phyloP scores from a whole-genome alignment of 768 basidiomycete species.

The Termitomyces sp. region DNA sequence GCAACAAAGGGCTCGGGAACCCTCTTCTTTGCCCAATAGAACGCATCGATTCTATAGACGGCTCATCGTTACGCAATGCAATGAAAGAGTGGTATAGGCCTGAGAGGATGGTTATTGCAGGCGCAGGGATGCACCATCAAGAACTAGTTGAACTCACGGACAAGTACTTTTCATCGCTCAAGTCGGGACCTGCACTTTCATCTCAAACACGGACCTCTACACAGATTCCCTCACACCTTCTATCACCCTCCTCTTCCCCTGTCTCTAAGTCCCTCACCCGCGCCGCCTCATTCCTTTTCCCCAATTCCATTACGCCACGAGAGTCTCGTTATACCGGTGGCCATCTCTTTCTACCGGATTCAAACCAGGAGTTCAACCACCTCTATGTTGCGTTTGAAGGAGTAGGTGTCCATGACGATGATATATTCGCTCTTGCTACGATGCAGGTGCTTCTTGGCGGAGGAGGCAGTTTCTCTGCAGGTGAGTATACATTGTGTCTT shows the following conservation, averaged over 20 bases:
- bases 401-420: constrained; percentile 83
- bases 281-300: constrained; percentile 74
- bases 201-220: constrained; percentile 26
- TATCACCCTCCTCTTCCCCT: constrained; percentile 50
- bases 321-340: constrained; percentile 81
- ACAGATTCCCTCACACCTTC: constrained; percentile 52
- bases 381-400: constrained; percentile 93
- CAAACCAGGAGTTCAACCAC: constrained; percentile 78
- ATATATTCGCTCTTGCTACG: constrained; percentile 90
- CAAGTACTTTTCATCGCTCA: constrained; percentile 75
- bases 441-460: constrained; percentile 95
- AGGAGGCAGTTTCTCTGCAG: constrained; percentile 95
- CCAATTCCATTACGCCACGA: constrained; percentile 33
- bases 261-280: constrained; percentile 68
- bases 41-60: constrained; percentile 65
- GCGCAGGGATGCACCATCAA: constrained; percentile 88
- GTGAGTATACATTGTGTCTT: constrained; percentile 27
- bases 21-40: constrained; percentile 86
- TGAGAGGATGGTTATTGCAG: constrained; percentile 93
- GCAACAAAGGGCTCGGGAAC: constrained; percentile 79
- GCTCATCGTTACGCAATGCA: constrained; percentile 54
- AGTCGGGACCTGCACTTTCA: constrained; percentile 31
- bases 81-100: constrained; percentile 87
- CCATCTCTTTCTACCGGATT: constrained; percentile 61
- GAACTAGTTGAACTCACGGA: constrained; percentile 83